Base-by-base conservation (phyloP, 2,329 filamentous ascomycete species). In the Ophidiomyces ophidiicola region DNA sequence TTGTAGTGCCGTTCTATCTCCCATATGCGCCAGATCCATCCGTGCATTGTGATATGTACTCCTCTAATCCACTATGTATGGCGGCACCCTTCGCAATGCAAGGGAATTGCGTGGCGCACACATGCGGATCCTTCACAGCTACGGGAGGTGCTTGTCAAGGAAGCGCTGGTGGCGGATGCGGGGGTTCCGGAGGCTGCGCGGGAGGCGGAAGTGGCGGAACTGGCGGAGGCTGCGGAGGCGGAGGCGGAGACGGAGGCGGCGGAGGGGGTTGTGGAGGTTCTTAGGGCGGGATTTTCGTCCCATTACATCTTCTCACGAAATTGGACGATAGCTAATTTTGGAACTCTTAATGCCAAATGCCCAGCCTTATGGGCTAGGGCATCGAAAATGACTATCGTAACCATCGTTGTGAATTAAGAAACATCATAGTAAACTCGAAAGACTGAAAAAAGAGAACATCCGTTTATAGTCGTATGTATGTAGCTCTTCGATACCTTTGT, bases 61-160 rank as follows among this genome's bases (percentile, higher is more conserved):
- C 62, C 2, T 52, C 53, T 11, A 63, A 67, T 39, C 68, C 68
- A 8, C 52, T 53, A 2, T 71, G 65, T 45, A 64, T 66, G 57
- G 62, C 54, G 43, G 46, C 61, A 5, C 50, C 7, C 2, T 17
- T 23, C 7, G 34, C 29, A 8, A n/a, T 6, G 26, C 3, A 49
- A 18, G 70, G 70, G 0, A 67, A 64, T 42, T 74, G 71, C 47
- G 64, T 58, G 26, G 43, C 43, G 1, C 70, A 71, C 4, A 59
- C 59, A 1, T 60, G 60, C 42, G 36, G 18, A 18, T 21, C 10
- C 17, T 23, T 66, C 39, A 58, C 57, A 37, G 50, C 44, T 42
- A 43, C 38, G n/a, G 49, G 43, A 17, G 46, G 45, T 8, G 51
- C 49, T n/a, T 50, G 50, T 37, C 49, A 46, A 15, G 43, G 53